Evolutionary conservation across 2,329 filamentous ascomycete species (phyloP).

Genomic region (Chaetomiaceae sp.): DNA sequence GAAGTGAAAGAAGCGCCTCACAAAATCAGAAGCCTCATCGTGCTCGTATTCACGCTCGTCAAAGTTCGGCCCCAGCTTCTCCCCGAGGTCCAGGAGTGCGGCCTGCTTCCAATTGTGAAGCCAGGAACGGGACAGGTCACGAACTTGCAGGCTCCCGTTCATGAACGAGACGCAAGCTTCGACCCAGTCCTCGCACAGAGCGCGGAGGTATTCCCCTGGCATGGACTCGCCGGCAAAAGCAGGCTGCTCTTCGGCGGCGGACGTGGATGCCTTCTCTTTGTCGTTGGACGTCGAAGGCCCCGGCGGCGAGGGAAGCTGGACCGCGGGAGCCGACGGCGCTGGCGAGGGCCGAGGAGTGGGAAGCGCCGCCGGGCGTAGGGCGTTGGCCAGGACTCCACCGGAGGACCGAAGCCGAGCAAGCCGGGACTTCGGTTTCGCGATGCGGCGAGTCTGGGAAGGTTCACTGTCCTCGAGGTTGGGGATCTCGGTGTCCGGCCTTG

Average conservation of each 20-base stretch:
- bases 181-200: background rate
- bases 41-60: background rate
- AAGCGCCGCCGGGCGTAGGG: background rate
- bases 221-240: background rate
- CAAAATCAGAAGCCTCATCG: background rate
- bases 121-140: background rate
- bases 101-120: background rate
- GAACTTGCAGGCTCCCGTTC: no score
- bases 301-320: background rate
- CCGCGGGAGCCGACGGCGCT: background rate
- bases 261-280: slow-evolving; percentile 3
- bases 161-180: background rate
- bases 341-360: background rate
- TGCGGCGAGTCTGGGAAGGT: background rate
- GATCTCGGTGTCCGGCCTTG: background rate
- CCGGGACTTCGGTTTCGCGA: background rate
- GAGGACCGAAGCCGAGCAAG: background rate
- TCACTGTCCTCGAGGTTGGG: background rate
- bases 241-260: background rate
- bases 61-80: background rate
- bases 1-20: background rate
- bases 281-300: background rate
- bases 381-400: background rate
- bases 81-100: background rate
- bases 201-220: background rate